phyloP scores from a whole-genome alignment of 768 basidiomycete genomes.

The Lenzites betulinus region DNA sequence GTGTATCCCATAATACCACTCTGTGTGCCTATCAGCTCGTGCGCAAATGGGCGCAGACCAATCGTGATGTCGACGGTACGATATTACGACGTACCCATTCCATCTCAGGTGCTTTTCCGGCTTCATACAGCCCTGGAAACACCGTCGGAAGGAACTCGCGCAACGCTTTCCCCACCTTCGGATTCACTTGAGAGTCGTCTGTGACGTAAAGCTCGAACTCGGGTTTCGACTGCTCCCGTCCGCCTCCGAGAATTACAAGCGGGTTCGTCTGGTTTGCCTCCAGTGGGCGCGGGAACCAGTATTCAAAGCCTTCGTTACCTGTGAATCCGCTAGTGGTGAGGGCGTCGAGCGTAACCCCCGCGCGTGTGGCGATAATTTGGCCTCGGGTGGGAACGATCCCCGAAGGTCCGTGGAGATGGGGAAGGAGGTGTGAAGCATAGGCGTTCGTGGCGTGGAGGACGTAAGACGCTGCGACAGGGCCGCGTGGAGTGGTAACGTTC shows the following conservation, averaged over 20 bases:
- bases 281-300: constrained; percentile 79
- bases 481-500: constrained; percentile 66
- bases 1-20: constrained; percentile 86
- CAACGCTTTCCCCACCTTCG: constrained; percentile 48
- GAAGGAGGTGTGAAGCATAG: constrained; percentile 78
- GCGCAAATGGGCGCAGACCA: background rate
- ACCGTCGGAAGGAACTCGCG: constrained; percentile 59
- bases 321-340: constrained; percentile 46
- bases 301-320: constrained; percentile 58
- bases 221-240: constrained; percentile 46
- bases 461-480: constrained; percentile 56
- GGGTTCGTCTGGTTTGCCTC: constrained; percentile 43
- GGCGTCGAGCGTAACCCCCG: constrained; percentile 39
- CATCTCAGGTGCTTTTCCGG: constrained; percentile 58
- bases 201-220: constrained; percentile 51
- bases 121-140: constrained; percentile 56
- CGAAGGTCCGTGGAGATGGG: constrained; percentile 53
- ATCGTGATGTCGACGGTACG: too few species aligned
- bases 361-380: constrained; percentile 57
- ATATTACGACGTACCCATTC: constrained; percentile 68
- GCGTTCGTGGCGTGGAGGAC: constrained; percentile 89
- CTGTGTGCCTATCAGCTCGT: constrained; percentile 38
- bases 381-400: constrained; percentile 74
- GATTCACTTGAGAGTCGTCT: constrained; percentile 61
- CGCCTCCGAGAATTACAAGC: constrained; percentile 75